These are phyloP conservation scores for Wickerhamiella infanticola DNA, from an alignment of 1,139 yeast genomes.

Conservation along the genomic window DNA sequence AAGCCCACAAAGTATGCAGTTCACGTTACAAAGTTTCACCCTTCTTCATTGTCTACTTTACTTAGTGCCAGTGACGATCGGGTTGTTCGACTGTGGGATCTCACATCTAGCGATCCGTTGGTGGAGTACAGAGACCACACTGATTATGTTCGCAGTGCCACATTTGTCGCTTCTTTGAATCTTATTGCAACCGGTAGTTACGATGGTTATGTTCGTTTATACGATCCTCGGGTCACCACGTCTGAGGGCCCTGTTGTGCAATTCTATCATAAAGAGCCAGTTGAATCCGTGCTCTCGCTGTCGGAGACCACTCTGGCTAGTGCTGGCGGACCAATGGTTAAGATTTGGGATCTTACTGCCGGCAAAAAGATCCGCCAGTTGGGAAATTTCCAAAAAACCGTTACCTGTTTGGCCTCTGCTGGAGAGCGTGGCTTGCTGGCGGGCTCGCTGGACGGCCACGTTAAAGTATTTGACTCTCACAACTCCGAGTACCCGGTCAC, in stretches of 20 bases:
- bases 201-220: constrained; percentile 76
- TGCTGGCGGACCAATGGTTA: constrained; percentile 71
- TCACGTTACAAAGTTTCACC: constrained; percentile 88
- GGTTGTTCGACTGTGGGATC: constrained; percentile 73
- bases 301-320: constrained; percentile 71
- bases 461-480: constrained; percentile 74
- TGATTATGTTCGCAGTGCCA: constrained; percentile 78
- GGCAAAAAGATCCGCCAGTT: constrained; percentile 49
- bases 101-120: constrained; percentile 57
- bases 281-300: constrained; percentile 72
- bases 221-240: constrained; percentile 56
- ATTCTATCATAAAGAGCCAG: constrained; percentile 55
- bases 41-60: constrained; percentile 51
- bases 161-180: constrained; percentile 50
- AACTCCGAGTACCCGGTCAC: constrained; percentile 71
- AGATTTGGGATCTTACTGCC: constrained; percentile 83
- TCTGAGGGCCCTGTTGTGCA: constrained; percentile 30
- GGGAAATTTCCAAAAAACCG: constrained; percentile 81
- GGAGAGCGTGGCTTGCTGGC: constrained; percentile 64
- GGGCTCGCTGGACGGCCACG: constrained; percentile 94
- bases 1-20: constrained; percentile 77
- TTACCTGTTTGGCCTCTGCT: constrained; percentile 60
- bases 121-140: constrained; percentile 59
- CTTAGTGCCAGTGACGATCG: constrained; percentile 89
- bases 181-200: constrained; percentile 86